These are phyloP conservation scores for Odontarrhena argentea DNA, from an alignment of 345 rosid genomes.

Conservation along the genomic window DNA sequence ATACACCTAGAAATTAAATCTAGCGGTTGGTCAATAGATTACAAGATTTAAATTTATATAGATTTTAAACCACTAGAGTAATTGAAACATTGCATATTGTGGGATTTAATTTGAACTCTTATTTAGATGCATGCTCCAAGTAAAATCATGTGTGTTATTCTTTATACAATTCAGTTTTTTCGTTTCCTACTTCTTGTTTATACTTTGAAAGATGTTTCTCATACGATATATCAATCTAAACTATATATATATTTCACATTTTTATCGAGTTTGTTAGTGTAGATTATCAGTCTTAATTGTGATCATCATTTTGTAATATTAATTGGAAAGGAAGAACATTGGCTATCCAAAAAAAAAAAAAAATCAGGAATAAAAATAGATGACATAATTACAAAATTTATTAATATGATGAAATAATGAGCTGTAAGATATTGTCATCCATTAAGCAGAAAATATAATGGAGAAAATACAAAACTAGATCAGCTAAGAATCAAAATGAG, in stretches of 20 bases:
- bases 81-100: not conserved
- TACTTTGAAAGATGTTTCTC: not conserved
- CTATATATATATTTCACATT: not conserved
- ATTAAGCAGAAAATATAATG: not conserved
- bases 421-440: not conserved
- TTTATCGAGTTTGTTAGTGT: not conserved
- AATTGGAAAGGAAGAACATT: not conserved
- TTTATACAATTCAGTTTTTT: not conserved
- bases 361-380: not conserved
- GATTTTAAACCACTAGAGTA: conserved; percentile 4
- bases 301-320: not conserved
- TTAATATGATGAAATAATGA: not conserved
- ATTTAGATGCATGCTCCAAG: not conserved
- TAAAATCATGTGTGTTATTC: not conserved
- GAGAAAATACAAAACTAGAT: not conserved
- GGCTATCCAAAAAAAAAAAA: not conserved
- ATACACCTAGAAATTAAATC: not conserved
- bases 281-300: not conserved
- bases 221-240: not conserved
- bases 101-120: not conserved
- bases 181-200: too few species aligned
- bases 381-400: not conserved
- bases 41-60: not conserved
- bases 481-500: not conserved
- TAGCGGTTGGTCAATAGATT: conserved; percentile 17